A percentile compares a stretch with the other conserved stretches of the same genome.
Conservation (phyloP, 345 rosid genomes). For the Toxicodendron radicans region DNA sequence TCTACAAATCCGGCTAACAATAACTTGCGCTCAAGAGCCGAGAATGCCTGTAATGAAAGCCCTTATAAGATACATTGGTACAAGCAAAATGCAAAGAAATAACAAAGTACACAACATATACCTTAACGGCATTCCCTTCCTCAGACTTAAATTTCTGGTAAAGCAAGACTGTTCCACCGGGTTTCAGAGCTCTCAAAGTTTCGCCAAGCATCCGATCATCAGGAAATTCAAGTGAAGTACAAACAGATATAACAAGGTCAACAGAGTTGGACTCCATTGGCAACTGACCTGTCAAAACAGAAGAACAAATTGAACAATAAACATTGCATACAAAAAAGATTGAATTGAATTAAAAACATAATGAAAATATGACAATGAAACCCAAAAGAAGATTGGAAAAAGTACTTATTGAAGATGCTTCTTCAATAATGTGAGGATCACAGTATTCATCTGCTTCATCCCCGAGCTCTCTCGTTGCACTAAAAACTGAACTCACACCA, state of each 20-base stretch:
- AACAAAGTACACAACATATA: slow-evolving; percentile 16
- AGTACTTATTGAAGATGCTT: slow-evolving; percentile 44
- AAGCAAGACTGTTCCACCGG: slow-evolving; percentile 62
- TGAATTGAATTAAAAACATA: too few relatives aligned
- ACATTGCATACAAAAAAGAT: too few relatives aligned
- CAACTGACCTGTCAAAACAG: slow-evolving; percentile 51
- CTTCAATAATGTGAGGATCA: slow-evolving; percentile 43
- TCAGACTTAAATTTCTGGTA: slow-evolving; percentile 34
- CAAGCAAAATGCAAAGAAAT: slow-evolving; percentile 1
- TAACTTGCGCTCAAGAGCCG: slow-evolving; percentile 56
- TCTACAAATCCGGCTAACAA: slow-evolving; percentile 74
- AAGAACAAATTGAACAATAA: background rate
- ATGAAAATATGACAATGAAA: too few relatives aligned
- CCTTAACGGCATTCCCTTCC: slow-evolving; percentile 44
- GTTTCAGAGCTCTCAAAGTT: slow-evolving; percentile 63
- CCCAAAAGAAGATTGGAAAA: background rate
- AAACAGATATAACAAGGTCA: slow-evolving; percentile 49
- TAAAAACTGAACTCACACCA: slow-evolving; percentile 24
- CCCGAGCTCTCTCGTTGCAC: slow-evolving; percentile 30
- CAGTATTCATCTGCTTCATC: slow-evolving; percentile 21
- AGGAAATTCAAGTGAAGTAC: slow-evolving; percentile 56
- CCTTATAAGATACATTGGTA: background rate
- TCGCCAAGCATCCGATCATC: slow-evolving; percentile 47
- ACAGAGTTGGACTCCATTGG: slow-evolving; percentile 63
- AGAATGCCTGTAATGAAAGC: slow-evolving; percentile 41